Evolutionary conservation across 2,329 filamentous ascomycete genomes (phyloP), one percentile per base, ranked within the genome.

Genomic region (Podosphaera leucotricha): DNA sequence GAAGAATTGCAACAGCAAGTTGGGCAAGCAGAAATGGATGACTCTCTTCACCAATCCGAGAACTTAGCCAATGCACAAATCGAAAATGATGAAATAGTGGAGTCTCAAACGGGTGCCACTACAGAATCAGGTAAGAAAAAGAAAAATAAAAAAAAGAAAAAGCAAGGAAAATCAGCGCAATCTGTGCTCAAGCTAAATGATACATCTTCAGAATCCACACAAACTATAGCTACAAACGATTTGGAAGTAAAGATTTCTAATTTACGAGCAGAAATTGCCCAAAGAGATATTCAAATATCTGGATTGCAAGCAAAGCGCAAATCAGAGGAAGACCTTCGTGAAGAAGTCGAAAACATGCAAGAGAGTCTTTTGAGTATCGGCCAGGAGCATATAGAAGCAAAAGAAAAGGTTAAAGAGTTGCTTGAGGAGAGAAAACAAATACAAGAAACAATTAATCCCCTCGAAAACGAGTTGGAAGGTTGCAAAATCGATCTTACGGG

Each of bases 81-180:
- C 8, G n/a, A 41, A 41, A 26, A 41, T n/a, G 22, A 28, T 18
- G 39, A 26, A 28, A 2, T 26, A 26, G 20, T 5, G 13, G 39
- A 40, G 8, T 24, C 36, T 10, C 15, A 11, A n/a, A 15, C 6
- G 18, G 38, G 30, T 15, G 36, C 46, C 7, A 20, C 47, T 33
- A 55, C 61, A 13, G 60, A 55, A 13, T 60, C 64, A 10, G 63
- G 63, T 47, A 87, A 85, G 62, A 92, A 83, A 61, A 86, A 82
- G 60, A 92, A 85, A 50, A 82, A 82, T 58, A 92, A 87, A 66
- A 93, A 92, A 70, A 80, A 77, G 61, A 87, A 86, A 65, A 74
- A 72, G 16, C 52, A 49, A 15, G 22, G 13, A 15, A 52, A 47
- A 38, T 49, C 55, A 7, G 52, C 55, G 6, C 52, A 55, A 2